These are phyloP conservation scores for Chimonanthus praecox DNA, from an alignment of 164 flowering plant genomes.

Conservation along the genomic window DNA sequence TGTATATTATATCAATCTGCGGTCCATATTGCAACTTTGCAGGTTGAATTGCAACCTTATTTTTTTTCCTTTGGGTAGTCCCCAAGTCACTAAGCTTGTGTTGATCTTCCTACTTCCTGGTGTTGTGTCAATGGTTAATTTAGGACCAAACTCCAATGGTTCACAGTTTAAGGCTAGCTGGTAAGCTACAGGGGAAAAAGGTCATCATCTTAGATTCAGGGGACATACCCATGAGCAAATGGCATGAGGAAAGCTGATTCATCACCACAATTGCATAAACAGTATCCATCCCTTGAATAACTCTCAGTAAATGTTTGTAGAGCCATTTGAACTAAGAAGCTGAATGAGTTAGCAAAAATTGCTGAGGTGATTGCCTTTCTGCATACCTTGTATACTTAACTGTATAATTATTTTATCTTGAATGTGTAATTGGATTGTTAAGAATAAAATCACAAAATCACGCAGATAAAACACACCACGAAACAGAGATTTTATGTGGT, in stretches of 20 bases:
- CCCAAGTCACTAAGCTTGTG: neutral
- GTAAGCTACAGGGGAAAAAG: constrained; percentile 74
- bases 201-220: constrained; percentile 84
- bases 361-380: neutral
- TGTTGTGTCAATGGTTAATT: constrained; percentile 89
- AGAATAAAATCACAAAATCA: no score
- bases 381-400: neutral
- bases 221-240: constrained; percentile 76
- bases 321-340: neutral
- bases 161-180: constrained; percentile 96
- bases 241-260: constrained; percentile 68
- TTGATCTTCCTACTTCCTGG: constrained; percentile 40
- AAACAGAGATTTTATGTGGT: no score
- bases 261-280: neutral
- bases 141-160: constrained; percentile 96
- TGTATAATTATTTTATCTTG: neutral
- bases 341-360: neutral
- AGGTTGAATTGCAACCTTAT: neutral
- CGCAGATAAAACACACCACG: no score
- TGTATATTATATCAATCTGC: neutral
- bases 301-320: neutral
- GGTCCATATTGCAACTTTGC: neutral
- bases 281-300: neutral
- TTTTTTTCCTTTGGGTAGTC: neutral
- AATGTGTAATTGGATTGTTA: neutral